Base-by-base conservation (phyloP, 495 filamentous ascomycete species). In the Aspergillus cristatus region DNA sequence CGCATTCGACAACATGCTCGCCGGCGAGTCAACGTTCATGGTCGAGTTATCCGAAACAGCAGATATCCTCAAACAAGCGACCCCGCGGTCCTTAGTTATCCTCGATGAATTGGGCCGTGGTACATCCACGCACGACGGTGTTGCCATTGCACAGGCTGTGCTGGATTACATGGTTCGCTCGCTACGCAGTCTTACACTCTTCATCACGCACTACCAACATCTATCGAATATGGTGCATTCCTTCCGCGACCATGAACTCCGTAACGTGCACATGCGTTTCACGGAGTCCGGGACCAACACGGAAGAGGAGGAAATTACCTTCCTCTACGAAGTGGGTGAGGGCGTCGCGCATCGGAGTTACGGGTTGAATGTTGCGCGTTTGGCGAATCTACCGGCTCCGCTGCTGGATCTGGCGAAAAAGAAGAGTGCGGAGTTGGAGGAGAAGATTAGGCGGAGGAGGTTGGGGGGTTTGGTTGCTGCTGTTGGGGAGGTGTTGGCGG, bases 151-250 rank as follows among this genome's bases (percentile, higher is more conserved):
- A 2, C 81, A 93, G 55, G 85, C 89, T 10, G 90, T 97, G 0
- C 70, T 97, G 3, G 78, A 89, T 34, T 74, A 89, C 43, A 75
- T 96, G 46, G 79, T 90, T n/a, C 67, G 76, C 26, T 76, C 85
- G 2, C 67, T 79, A 2, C 66, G 69, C 37, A 86, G 86, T 34
- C 63, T 96, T 41, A 89, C 84, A 3, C 67, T 96, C 14, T 98
- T 98, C 66, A 91, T 97, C 54, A 98, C 91, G 30, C 91, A 98
- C 63, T 97, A 98, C 59, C 93, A 97, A 54, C 76, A 76, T 42
- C 74, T 98, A 2, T 79, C 82, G 8, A 63, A 68, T 30, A 72
- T 94, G 44, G 83, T 76, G 3, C 71, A 76, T 11, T 72, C 76
- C 4, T 83, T 89, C 42, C 62, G 66, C 7, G 55, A 68, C 22